Evolutionary conservation across 2,329 filamentous ascomycete genomes (phyloP).

Genomic region (Phyllosticta ampelicida): DNA sequence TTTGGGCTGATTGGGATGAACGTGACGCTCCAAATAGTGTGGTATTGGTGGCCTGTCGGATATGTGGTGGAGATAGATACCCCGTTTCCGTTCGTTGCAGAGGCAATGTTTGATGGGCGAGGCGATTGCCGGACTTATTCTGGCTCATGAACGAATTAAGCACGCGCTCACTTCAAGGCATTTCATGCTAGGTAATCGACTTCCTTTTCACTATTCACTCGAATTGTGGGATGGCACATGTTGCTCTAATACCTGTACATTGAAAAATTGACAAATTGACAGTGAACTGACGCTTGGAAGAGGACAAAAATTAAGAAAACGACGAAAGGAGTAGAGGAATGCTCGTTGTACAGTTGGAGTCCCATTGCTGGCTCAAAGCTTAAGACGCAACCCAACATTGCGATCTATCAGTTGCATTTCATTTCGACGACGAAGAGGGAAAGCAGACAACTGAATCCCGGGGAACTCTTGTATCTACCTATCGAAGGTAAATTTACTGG

Average conservation of each 20-base stretch:
- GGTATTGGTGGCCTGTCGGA: too few relatives aligned
- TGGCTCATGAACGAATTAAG: not conserved
- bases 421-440: not conserved
- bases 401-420: not conserved
- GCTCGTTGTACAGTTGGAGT: not conserved
- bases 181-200: not conserved
- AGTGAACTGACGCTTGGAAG: not conserved
- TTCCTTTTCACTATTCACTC: not conserved
- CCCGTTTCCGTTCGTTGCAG: not conserved
- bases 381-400: not conserved
- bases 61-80: not conserved
- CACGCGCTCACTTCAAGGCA: not conserved
- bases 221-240: not conserved
- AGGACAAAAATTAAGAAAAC: not conserved
- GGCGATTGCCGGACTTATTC: not conserved
- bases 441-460: not conserved
- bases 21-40: too few relatives aligned
- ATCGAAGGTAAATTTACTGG: constrained; percentile 47
- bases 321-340: not conserved
- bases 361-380: not conserved
- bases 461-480: not conserved
- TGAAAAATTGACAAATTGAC: not conserved
- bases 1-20: constrained; percentile 28
- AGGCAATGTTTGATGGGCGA: not conserved
- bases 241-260: not conserved